A percentile compares a stretch with the other conserved stretches of the same genome.
Conservation (phyloP, 305 asterid species). For the Nicotiana rustica region DNA sequence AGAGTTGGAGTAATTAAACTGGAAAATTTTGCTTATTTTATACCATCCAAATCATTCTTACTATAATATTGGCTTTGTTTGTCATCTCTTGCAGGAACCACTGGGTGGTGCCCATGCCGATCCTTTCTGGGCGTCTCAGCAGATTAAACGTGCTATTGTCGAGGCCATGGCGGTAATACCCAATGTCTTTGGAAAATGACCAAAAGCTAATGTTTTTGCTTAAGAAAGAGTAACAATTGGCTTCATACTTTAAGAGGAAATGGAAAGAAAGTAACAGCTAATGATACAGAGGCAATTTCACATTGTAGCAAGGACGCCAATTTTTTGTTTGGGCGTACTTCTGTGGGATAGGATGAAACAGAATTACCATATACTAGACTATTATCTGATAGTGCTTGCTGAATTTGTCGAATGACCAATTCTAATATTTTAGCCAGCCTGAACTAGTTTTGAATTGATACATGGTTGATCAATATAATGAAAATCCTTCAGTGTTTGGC, state of each 20-base stretch:
- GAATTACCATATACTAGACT: neutral
- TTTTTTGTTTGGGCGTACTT: neutral
- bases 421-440: neutral
- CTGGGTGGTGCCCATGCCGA: slow-evolving; percentile 96
- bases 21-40: neutral
- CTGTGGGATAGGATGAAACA: neutral
- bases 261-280: no score
- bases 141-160: slow-evolving; percentile 77
- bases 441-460: neutral
- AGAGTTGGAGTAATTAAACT: neutral
- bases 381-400: neutral
- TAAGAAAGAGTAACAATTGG: neutral
- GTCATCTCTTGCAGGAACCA: slow-evolving; percentile 70
- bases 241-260: neutral
- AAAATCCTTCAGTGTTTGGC: neutral
- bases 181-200: slow-evolving; percentile 27
- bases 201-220: neutral
- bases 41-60: neutral
- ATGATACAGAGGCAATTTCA: no score
- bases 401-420: neutral
- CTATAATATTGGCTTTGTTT: neutral
- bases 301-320: no score
- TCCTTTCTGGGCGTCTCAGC: slow-evolving; percentile 84
- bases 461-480: neutral
- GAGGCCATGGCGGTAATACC: slow-evolving; percentile 75